phyloP scores from a whole-genome alignment of 2,329 filamentous ascomycete genomes.

The Sporothrix pallida region DNA sequence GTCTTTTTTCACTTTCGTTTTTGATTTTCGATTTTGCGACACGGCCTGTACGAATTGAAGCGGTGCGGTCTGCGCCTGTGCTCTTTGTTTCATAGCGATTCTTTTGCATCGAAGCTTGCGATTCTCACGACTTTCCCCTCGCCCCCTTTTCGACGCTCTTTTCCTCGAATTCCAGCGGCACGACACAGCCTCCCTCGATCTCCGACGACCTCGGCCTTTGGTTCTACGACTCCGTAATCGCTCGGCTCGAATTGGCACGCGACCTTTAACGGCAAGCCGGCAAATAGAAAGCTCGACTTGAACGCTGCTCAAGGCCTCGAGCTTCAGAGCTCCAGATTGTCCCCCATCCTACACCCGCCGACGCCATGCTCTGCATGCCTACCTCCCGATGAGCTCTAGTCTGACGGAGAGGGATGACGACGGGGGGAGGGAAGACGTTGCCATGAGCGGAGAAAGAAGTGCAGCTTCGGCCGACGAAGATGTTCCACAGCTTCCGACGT shows the following conservation, averaged over 20 bases:
- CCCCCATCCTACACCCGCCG: constrained; percentile 23
- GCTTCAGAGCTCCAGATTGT: neutral
- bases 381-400: constrained; percentile 39
- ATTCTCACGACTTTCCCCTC: neutral
- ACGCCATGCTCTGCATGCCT: constrained; percentile 37
- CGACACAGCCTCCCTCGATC: neutral
- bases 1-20: neutral
- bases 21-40: neutral
- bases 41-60: constrained; percentile 1
- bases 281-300: neutral
- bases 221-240: neutral
- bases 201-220: neutral
- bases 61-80: neutral
- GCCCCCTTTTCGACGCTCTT: constrained; percentile 12
- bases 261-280: neutral
- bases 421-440: constrained; percentile 28
- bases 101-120: neutral
- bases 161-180: neutral
- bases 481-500: constrained; percentile 32
- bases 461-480: constrained; percentile 33
- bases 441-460: constrained; percentile 17
- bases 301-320: neutral
- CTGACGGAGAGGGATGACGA: constrained; percentile 37
- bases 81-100: constrained; percentile 3
- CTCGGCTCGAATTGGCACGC: constrained; percentile 15